Evolutionary conservation across 345 rosid species (phyloP), one percentile per base, ranked within the genome.

Genomic region (Eutrema yunnanense): DNA sequence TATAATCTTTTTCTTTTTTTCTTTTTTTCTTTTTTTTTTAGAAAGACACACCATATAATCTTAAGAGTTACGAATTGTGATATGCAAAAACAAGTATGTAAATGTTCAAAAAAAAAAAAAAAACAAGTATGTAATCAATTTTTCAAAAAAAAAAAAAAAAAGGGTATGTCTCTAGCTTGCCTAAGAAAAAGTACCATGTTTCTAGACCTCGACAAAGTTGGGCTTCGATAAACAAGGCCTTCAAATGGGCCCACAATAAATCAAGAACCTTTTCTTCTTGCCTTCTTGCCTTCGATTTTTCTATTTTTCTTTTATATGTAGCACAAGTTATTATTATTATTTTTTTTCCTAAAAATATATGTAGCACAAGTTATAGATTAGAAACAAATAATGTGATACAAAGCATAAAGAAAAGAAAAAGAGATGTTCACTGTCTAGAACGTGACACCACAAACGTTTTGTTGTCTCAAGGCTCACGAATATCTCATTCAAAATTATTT

Each of bases 361-460:
- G 36, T 13, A 30, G 26, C 57, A 52, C 9, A 37, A 30, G 38
- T 54, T 30, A 30, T 41, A 4, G 44, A 54, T 30, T 30, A 12
- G 37, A 59, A 26, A 32, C 65, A 60, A 60, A 48, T 13, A 60
- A 60, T 60, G n/a, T 41, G 65, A 60, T 22, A 41, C 36, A 26
- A 8, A 19, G 33, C 47, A 59, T 10, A 59, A 4, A 41, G 66
- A 61, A 59, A 4, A 41, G 66, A 61, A 41, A 42, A 43, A 61
- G 37, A 43, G 38, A 41, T 27, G 9, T 7, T 60, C 46, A 19
- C 3, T 49, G 19, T 29, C 6, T 43, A 62, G 51, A 62, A 62
- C 66, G 66, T 43, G 66, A 43, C 38, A 62, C 51, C 12, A 27
- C 49, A 60, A 42, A 42, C 65, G 65, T 60, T 61, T 60, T 26